Evolutionary conservation across 176 grass and related monocot genomes (phyloP).

Genomic region (Elaeis guineensis): DNA sequence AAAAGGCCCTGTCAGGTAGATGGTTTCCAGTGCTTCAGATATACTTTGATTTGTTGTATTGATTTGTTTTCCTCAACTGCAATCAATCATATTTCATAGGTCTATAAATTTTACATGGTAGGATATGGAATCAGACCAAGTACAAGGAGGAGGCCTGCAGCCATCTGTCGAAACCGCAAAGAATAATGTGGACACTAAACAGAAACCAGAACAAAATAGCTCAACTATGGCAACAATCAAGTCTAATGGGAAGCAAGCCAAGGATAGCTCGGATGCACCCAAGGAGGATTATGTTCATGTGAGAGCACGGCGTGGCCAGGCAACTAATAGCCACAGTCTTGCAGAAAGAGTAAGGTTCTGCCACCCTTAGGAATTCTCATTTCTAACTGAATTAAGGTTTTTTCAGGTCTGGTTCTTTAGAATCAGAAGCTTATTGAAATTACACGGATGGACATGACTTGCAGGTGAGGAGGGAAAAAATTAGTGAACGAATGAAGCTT

Average conservation of each 20-base stretch:
- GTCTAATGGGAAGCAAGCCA: constrained; percentile 31
- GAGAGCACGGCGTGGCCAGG: constrained; percentile 68
- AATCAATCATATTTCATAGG: background rate
- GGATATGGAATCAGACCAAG: constrained; percentile 25
- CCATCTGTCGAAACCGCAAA: constrained; percentile 26
- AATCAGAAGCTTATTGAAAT: too few relatives aligned
- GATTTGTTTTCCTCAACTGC: too few relatives aligned
- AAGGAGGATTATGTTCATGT: constrained; percentile 71
- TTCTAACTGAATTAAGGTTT: background rate
- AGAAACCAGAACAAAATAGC: constrained; percentile 56
- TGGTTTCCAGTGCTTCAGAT: background rate
- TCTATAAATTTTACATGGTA: constrained; percentile 15
- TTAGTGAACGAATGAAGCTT: constrained; percentile 76
- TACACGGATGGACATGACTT: constrained; percentile 15
- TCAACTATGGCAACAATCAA: constrained; percentile 15
- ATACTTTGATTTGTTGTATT: too few relatives aligned
- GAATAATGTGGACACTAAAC: constrained; percentile 47
- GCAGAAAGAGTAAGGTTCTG: constrained; percentile 58
- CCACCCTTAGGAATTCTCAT: background rate
- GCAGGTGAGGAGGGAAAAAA: constrained; percentile 77
- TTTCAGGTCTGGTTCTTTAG: too few relatives aligned
- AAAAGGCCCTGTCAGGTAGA: constrained; percentile 52
- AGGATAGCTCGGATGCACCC: constrained; percentile 27
- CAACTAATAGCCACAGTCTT: constrained; percentile 82
- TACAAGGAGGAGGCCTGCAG: constrained; percentile 17